These are phyloP conservation scores for Selaginella moellendorffii DNA, from an alignment of 75 land plant genomes.

Conservation along the genomic window DNA sequence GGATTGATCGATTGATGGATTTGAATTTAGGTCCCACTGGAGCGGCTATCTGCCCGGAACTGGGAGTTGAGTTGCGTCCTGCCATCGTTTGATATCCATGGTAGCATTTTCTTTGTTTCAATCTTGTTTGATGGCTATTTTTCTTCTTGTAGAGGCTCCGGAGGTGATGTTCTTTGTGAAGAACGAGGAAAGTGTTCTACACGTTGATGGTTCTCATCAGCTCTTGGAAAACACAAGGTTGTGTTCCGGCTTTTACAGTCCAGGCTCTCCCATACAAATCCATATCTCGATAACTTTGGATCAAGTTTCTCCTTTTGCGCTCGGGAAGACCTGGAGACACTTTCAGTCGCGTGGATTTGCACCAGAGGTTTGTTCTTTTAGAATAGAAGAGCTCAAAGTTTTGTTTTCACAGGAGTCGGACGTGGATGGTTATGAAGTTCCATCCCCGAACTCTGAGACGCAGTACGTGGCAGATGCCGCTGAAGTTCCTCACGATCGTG, in stretches of 20 bases:
- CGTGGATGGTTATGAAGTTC: neutral
- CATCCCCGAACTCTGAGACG: neutral
- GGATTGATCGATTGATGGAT: too few species aligned
- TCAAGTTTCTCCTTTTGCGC: neutral
- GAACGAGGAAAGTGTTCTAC: neutral
- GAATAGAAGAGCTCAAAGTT: too few species aligned
- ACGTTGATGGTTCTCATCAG: too few species aligned
- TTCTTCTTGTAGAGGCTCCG: neutral
- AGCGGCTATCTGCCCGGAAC: neutral
- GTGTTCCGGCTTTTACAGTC: too few species aligned
- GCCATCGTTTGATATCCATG: neutral
- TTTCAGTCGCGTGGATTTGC: too few species aligned
- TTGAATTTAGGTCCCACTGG: neutral
- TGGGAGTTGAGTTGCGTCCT: neutral
- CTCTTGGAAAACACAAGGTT: too few species aligned
- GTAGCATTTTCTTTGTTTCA: too few species aligned
- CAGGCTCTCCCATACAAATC: too few species aligned
- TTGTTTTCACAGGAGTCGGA: neutral
- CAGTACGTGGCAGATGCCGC: neutral
- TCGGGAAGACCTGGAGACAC: neutral
- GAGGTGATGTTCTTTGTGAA: neutral
- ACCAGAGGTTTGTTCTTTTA: too few species aligned
- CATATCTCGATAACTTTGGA: too few species aligned
- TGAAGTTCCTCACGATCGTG: neutral
- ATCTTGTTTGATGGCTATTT: too few species aligned